Base-by-base conservation (phyloP, 352 stramenopile species). In the Saprolegnia parasitica region DNA sequence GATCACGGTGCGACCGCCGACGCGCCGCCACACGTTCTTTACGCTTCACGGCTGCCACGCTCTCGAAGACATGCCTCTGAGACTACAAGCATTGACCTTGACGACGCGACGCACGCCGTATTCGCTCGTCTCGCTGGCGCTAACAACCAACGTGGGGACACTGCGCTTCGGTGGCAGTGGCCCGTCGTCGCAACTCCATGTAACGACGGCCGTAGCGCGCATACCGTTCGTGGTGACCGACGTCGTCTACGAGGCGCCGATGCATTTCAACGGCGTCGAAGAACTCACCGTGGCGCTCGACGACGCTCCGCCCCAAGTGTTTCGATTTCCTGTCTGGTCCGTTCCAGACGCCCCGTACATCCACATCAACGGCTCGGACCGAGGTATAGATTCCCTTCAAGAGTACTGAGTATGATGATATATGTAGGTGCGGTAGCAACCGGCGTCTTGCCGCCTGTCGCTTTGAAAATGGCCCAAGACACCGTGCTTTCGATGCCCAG, bases 301-400 rank as follows among this genome's bases (percentile, higher is more conserved):
- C 29, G 29, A 29, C n/a, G 6, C 11, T 3, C n/a, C 40, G 20
- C 13, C n/a, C 16, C 40, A 58, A 40, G 23, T 49, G 4, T 68
- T 68, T 68, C 62, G 62, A 3, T 68, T 56, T 16, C 4, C 2
- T 21, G 62, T 68, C 3, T 20, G 26, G 0, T 24, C 62, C 16
- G 62, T 68, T 18, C 24, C 26, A 29, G 62, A 68, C 35, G 11
- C 62, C 6, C 62, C 62, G 35, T 39, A 47, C 0, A 9, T 68
- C 9, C 62, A 58, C 62, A 68, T 68, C 35, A 23, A 68, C 21
- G 62, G 62, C n/a, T 68, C 62, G 0, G 32, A 46, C 50, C 42
- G 60, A 60, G 62, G 42, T n/a, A 54, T 29, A 42, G 2, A 16
- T 13, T 24, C 9, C 16, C 11, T 60, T 1, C 3, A 11, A 60